Evolutionary conservation across 805 yeast species (phyloP).

Genomic region (Pichia scutulata): DNA sequence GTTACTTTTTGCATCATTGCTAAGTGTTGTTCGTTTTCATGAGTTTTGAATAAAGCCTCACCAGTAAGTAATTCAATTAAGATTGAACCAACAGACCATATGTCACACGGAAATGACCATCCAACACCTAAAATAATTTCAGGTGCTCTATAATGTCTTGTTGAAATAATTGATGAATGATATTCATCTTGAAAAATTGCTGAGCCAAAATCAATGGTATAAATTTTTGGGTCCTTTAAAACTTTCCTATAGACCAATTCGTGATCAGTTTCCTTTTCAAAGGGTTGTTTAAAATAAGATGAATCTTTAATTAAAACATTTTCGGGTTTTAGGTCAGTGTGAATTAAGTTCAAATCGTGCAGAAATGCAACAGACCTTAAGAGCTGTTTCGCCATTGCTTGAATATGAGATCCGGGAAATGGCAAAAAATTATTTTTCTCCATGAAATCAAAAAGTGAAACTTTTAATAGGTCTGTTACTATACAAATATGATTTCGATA

Average conservation of each 20-base stretch:
- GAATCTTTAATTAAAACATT: constrained; percentile 67
- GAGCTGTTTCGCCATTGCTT: constrained; percentile 79
- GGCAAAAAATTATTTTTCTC: constrained; percentile 75
- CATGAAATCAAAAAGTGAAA: constrained; percentile 83
- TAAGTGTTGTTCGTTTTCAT: constrained; percentile 88
- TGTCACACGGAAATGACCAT: constrained; percentile 94
- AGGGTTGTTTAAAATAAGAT: constrained; percentile 33
- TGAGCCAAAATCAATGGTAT: constrained; percentile 94
- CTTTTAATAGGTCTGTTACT: constrained; percentile 80
- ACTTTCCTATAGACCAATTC: constrained; percentile 31
- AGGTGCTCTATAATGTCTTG: constrained; percentile 96
- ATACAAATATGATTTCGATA: constrained; percentile 90
- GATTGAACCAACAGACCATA: constrained; percentile 96
- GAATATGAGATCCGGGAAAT: constrained; percentile 93
- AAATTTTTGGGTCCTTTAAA: constrained; percentile 71
- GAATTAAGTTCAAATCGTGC: constrained; percentile 85
- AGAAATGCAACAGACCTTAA: constrained; percentile 78
- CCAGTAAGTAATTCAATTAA: constrained; percentile 88
- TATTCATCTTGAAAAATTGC: constrained; percentile 92
- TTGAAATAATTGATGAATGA: constrained; percentile 86
- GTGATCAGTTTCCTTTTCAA: constrained; percentile 15
- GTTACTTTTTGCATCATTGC: constrained; percentile 88
- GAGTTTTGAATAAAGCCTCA: constrained; percentile 89
- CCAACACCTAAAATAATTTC: constrained; percentile 92
- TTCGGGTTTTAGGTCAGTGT: constrained; percentile 96